A percentile compares a stretch with the other conserved stretches of the same genome.
These are phyloP conservation scores for Kurtzmaniella quercitrusa DNA, from an alignment of 1,139 yeast genomes.

Conservation along the genomic window DNA sequence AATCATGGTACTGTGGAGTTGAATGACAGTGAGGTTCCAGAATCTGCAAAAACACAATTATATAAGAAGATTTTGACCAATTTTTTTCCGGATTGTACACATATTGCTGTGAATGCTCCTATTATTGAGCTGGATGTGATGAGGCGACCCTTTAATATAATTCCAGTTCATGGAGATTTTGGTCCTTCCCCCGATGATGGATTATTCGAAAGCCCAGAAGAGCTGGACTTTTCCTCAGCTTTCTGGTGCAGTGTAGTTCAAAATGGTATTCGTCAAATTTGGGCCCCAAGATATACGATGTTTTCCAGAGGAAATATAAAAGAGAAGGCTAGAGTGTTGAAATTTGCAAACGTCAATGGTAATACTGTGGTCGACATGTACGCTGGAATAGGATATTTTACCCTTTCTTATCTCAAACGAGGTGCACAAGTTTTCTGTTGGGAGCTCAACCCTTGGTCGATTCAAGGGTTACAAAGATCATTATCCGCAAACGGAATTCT, in stretches of 20 bases:
- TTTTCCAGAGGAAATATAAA: slow-evolving; percentile 85
- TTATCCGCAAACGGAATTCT: slow-evolving; percentile 41
- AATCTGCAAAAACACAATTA: slow-evolving; percentile 13
- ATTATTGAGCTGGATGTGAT: slow-evolving; percentile 53
- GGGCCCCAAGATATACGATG: slow-evolving; percentile 89
- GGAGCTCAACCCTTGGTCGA: slow-evolving; percentile 87
- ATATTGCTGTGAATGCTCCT: slow-evolving; percentile 70
- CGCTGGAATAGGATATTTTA: slow-evolving; percentile 85
- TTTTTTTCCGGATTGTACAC: slow-evolving; percentile 36
- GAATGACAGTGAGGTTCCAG: slow-evolving; percentile 25
- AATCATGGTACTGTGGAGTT: slow-evolving; percentile 39
- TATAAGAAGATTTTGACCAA: slow-evolving; percentile 20
- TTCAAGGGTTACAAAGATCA: slow-evolving; percentile 64
- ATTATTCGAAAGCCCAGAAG: slow-evolving; percentile 34
- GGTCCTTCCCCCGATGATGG: slow-evolving; percentile 38
- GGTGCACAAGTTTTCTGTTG: slow-evolving; percentile 64
- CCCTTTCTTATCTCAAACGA: slow-evolving; percentile 59
- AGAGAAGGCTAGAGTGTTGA: slow-evolving; percentile 63
- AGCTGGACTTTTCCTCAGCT: slow-evolving; percentile 42
- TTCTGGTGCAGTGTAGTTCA: slow-evolving; percentile 74
- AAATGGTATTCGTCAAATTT: slow-evolving; percentile 71
- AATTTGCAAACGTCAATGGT: slow-evolving; percentile 24
- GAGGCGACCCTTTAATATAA: slow-evolving; percentile 59
- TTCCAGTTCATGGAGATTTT: slow-evolving; percentile 63
- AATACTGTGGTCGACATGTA: slow-evolving; percentile 64